Percentiles rank a stretch among this genome's conserved stretches.
phyloP scores from a whole-genome alignment of 805 yeast genomes.

The Pichia paraexigua region DNA sequence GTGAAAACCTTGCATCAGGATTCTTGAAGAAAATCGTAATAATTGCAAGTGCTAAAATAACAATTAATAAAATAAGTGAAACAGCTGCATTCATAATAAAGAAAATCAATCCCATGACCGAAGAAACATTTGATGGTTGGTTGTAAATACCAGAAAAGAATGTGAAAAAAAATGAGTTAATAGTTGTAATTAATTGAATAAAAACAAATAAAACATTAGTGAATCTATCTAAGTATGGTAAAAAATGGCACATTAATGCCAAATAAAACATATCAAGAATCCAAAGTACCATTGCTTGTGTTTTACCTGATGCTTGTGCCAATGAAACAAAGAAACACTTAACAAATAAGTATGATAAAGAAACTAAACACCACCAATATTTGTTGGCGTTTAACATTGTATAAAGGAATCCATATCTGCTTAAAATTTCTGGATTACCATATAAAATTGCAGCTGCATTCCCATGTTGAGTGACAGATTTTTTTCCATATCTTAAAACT shows the following conservation, averaged over 20 bases:
- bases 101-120: constrained; percentile 89
- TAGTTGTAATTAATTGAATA: constrained; percentile 61
- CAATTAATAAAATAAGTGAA: constrained; percentile 61
- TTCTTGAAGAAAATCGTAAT: constrained; percentile 65
- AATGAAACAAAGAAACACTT: constrained; percentile 71
- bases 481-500: constrained; percentile 53
- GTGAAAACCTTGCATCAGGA: constrained; percentile 83
- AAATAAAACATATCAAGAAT: constrained; percentile 67
- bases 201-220: constrained; percentile 71
- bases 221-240: constrained; percentile 76
- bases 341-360: constrained; percentile 51
- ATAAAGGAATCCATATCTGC: constrained; percentile 81
- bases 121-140: constrained; percentile 68
- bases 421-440: constrained; percentile 64
- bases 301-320: constrained; percentile 73
- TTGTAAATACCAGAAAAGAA: constrained; percentile 81
- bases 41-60: constrained; percentile 60
- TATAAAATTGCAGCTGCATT: constrained; percentile 86
- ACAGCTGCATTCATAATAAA: constrained; percentile 86
- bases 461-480: constrained; percentile 50
- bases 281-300: constrained; percentile 72
- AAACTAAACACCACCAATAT: constrained; percentile 76
- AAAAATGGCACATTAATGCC: constrained; percentile 48
- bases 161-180: constrained; percentile 77
- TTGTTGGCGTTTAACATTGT: constrained; percentile 77